phyloP scores from a whole-genome alignment of 306 rosid species.

The Gillenia trifoliata region DNA sequence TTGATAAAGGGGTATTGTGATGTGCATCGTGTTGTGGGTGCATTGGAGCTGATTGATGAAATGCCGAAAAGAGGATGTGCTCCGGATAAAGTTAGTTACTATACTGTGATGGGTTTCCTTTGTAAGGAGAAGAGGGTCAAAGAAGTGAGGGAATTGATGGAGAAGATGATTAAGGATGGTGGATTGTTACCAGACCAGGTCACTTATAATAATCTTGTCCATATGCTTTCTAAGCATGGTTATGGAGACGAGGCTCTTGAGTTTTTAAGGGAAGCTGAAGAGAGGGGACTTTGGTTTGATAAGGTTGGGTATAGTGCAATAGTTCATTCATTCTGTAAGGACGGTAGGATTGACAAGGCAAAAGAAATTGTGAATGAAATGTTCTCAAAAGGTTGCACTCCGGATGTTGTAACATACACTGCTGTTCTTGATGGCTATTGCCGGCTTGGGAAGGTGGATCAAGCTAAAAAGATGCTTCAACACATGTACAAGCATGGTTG shows the following conservation, averaged over 20 bases:
- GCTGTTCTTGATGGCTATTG: constrained; percentile 69
- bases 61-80: constrained; percentile 61
- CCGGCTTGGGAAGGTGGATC: constrained; percentile 66
- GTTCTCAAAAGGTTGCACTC: constrained; percentile 62
- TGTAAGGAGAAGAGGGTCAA: constrained; percentile 58
- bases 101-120: constrained; percentile 68
- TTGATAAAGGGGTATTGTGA: constrained; percentile 85
- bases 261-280: constrained; percentile 73
- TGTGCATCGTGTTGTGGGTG: constrained; percentile 44
- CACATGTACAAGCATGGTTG: constrained; percentile 82
- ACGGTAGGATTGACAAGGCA: constrained; percentile 53
- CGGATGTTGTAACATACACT: constrained; percentile 88
- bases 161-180: constrained; percentile 47
- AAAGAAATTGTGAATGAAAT: constrained; percentile 64
- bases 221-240: constrained; percentile 63
- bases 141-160: constrained; percentile 54
- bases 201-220: constrained; percentile 73
- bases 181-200: constrained; percentile 67
- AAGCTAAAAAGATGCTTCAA: constrained; percentile 79
- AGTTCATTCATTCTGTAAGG: constrained; percentile 72
- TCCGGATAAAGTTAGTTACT: constrained; percentile 85
- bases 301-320: constrained; percentile 83
- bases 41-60: constrained; percentile 56
- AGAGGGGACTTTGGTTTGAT: constrained; percentile 57
- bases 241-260: constrained; percentile 66